Percentiles rank a stretch among this genome's conserved stretches.
phyloP scores from a whole-genome alignment of 2,329 filamentous ascomycete genomes.

The Cercospora sp. region DNA sequence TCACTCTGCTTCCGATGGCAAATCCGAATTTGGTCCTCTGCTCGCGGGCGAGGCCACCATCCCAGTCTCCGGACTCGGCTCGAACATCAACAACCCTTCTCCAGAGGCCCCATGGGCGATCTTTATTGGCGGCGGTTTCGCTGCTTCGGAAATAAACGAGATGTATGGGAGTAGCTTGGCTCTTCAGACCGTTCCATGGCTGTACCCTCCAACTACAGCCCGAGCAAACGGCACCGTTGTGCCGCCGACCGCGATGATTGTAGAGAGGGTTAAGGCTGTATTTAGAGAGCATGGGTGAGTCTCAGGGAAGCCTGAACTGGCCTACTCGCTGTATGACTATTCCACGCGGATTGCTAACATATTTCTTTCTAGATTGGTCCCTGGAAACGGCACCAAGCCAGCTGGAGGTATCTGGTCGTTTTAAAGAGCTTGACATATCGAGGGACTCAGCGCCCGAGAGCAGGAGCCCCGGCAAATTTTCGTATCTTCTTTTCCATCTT shows the following conservation, averaged over 20 bases:
- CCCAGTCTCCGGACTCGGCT: conserved; percentile 26
- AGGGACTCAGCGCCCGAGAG: not conserved
- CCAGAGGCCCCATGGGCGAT: conserved; percentile 26
- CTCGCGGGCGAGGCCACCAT: conserved; percentile 22
- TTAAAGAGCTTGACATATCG: not conserved
- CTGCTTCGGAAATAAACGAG: conserved; percentile 24
- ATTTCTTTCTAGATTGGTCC: not conserved
- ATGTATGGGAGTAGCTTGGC: conserved; percentile 17
- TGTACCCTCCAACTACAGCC: conserved; percentile 23
- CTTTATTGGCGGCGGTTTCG: conserved; percentile 32
- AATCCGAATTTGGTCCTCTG: conserved; percentile 27
- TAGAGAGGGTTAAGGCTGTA: conserved; percentile 15
- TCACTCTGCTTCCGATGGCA: conserved; percentile 22
- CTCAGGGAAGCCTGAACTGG: not conserved
- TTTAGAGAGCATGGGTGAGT: conserved; percentile 15
- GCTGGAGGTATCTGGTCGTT: conserved; percentile 7
- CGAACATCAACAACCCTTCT: conserved; percentile 20
- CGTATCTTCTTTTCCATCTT: not conserved
- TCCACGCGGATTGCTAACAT: not conserved
- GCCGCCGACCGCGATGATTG: conserved; percentile 14
- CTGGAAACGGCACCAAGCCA: conserved; percentile 8
- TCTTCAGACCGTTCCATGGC: conserved; percentile 24
- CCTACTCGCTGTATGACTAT: not conserved
- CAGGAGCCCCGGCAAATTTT: not conserved
- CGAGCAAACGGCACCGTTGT: conserved; percentile 11